Evolutionary conservation across 805 yeast species (phyloP), one percentile per base, ranked within the genome.

Genomic region (Isabelozyma rhagii): DNA sequence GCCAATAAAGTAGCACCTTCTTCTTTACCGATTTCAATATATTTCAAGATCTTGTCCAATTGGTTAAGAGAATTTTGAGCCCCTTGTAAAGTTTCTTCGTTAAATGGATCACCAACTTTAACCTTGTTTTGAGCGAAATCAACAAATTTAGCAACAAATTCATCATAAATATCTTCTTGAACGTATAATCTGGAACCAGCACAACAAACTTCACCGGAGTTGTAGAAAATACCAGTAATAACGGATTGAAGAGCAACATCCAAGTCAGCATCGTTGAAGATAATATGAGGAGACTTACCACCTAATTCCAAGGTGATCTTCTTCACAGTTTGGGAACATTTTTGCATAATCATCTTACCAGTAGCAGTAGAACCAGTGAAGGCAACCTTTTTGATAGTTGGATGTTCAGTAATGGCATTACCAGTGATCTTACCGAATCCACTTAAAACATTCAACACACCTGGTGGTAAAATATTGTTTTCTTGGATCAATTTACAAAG

Each of bases 201-300:
- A 64, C 91, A 87, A 75, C 98, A 92, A 51, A 89, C 92, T 76
- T 93, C 97, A 73, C 98, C 98, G 64, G 92, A 85, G 79, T 92
- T 92, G 81, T 81, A 89, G 79, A 85, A 89, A 64, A 92, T 91
- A 69, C 97, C 97, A 50, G 79, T 67, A 51, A 87, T 79, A 58
- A 90, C 84, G 78, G 84, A 81, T 59, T 85, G 78, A 46, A 89
- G 86, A 46, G 97, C 88, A 62, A 78, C 77, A 49, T 85, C 83
- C 51, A 92, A 66, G 68, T 92, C 83, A 49, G 93, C 92, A 66
- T 92, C 97, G 63, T 85, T 84, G 65, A 87, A 90, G 45, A 92
- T 85, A 59, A 92, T 83, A 71, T 87, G 84, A 62, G 98, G 97
- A 34, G 97, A 91, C 77, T 92, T 92, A 67, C 98, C 98, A 66